phyloP scores from a whole-genome alignment of 768 basidiomycete species.

The Mycena polygramma region DNA sequence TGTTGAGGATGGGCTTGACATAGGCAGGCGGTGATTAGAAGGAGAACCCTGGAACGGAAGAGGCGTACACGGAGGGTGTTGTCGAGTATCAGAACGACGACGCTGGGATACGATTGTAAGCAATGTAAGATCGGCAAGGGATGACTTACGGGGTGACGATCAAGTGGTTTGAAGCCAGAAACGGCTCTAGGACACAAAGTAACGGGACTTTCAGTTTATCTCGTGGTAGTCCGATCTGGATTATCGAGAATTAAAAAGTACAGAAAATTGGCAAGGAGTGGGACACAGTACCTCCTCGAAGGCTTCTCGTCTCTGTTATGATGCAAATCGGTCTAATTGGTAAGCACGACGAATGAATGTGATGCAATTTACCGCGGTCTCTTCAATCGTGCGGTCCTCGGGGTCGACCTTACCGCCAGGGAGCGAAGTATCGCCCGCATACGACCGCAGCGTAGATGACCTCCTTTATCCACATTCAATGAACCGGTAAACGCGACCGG shows the following conservation, averaged over 20 bases:
- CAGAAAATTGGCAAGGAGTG: neutral
- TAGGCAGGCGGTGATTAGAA: neutral
- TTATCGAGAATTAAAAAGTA: constrained; percentile 4
- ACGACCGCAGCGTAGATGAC: constrained; percentile 77
- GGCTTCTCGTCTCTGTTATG: constrained; percentile 81
- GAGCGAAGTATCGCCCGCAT: constrained; percentile 90
- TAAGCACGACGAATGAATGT: neutral
- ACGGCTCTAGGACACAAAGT: constrained; percentile 84
- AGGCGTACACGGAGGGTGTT: constrained; percentile 73
- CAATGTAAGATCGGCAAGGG: neutral
- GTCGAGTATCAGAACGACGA: constrained; percentile 89
- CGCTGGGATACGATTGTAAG: constrained; percentile 57
- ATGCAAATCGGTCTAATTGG: no score
- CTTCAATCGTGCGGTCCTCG: constrained; percentile 76
- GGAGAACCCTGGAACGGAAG: neutral
- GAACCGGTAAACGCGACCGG: neutral
- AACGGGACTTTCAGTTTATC: constrained; percentile 79
- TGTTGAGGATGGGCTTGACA: constrained; percentile 81
- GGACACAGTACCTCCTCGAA: constrained; percentile 80
- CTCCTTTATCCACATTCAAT: constrained; percentile 61
- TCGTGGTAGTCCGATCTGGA: constrained; percentile 84
- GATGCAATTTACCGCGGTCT: constrained; percentile 42
- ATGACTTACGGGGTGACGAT: constrained; percentile 86
- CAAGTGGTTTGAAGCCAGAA: constrained; percentile 76
- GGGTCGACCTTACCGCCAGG: constrained; percentile 88